Conservation (phyloP, 192 early-diverging fungal genomes). For the Podila epigama region DNA sequence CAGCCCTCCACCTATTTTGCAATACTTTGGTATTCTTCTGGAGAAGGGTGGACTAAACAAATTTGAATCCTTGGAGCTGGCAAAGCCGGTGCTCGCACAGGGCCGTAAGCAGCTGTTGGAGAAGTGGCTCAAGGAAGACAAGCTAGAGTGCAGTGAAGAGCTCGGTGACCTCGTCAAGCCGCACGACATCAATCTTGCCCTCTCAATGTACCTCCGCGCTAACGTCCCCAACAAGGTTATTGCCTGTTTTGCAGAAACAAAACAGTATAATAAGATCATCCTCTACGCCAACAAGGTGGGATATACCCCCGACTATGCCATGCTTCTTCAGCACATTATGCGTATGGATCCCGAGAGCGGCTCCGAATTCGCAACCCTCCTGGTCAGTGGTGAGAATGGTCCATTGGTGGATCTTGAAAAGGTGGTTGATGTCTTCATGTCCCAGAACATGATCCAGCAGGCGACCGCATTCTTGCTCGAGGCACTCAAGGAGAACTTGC, state of each 20-base stretch:
- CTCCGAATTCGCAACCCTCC: conserved; percentile 87
- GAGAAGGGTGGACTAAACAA: conserved; percentile 96
- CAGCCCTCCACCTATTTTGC: conserved; percentile 84
- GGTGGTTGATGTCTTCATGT: conserved; percentile 92
- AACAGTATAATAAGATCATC: conserved; percentile 96
- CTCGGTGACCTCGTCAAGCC: conserved; percentile 96
- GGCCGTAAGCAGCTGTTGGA: conserved; percentile 93
- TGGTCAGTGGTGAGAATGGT: conserved; percentile 84
- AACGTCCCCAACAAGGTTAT: conserved; percentile 94
- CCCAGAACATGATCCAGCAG: conserved; percentile 94
- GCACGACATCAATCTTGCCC: conserved; percentile 86
- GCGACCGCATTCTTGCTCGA: conserved; percentile 97
- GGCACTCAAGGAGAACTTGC: conserved; percentile 91
- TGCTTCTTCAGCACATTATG: conserved; percentile 90
- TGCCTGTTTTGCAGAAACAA: conserved; percentile 94
- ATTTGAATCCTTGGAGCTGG: conserved; percentile 93
- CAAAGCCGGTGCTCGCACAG: conserved; percentile 88
- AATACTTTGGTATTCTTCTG: conserved; percentile 96
- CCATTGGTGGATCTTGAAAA: conserved; percentile 85
- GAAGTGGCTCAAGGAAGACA: conserved; percentile 99
- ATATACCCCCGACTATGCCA: conserved; percentile 91
- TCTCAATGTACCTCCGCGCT: conserved; percentile 94
- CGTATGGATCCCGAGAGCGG: conserved; percentile 93
- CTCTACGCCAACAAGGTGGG: conserved; percentile 94
- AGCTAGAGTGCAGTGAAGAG: conserved; percentile 98